A percentile compares a stretch with the other conserved stretches of the same genome.
phyloP scores from a whole-genome alignment of 176 grass and related monocot species.

The Pontederia crassipes region DNA sequence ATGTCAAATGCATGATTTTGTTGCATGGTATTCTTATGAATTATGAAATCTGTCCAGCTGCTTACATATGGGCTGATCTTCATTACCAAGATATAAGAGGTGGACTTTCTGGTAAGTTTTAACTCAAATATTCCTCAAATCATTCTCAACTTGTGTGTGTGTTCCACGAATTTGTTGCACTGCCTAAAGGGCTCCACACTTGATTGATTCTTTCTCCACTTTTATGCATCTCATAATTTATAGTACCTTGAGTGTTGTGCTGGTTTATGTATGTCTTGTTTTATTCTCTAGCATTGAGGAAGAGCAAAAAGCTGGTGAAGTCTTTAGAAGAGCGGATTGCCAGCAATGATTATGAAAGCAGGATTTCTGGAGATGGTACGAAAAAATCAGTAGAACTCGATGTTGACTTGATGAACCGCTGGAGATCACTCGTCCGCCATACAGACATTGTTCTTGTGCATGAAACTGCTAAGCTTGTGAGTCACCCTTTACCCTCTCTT shows the following conservation, averaged over 20 bases:
- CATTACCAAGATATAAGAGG: conserved; percentile 73
- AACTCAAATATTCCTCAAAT: too few species aligned
- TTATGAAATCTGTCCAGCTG: conserved; percentile 36
- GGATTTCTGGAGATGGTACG: conserved; percentile 17
- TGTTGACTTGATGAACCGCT: conserved; percentile 56
- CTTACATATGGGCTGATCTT: conserved; percentile 80
- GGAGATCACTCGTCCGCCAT: conserved; percentile 64
- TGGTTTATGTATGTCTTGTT: background rate
- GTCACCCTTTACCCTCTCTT: too few species aligned
- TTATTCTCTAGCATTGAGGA: conserved; percentile 54
- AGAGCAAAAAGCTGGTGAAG: conserved; percentile 54
- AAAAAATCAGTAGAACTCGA: conserved; percentile 39
- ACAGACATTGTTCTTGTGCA: conserved; percentile 54
- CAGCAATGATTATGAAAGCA: conserved; percentile 33
- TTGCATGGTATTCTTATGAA: background rate
- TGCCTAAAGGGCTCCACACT: too few species aligned
- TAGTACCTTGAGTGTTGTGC: too few species aligned
- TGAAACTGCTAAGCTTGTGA: conserved; percentile 64
- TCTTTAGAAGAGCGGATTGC: conserved; percentile 32
- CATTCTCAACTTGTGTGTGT: too few species aligned
- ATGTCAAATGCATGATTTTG: conserved; percentile 13
- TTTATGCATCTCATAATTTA: background rate
- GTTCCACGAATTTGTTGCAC: too few species aligned
- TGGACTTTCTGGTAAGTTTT: conserved; percentile 61
- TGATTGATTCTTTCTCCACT: too few species aligned